Percentiles rank a stretch among this genome's conserved stretches.
phyloP scores from a whole-genome alignment of 2,329 filamentous ascomycete genomes.

The Botrytis medusae region DNA sequence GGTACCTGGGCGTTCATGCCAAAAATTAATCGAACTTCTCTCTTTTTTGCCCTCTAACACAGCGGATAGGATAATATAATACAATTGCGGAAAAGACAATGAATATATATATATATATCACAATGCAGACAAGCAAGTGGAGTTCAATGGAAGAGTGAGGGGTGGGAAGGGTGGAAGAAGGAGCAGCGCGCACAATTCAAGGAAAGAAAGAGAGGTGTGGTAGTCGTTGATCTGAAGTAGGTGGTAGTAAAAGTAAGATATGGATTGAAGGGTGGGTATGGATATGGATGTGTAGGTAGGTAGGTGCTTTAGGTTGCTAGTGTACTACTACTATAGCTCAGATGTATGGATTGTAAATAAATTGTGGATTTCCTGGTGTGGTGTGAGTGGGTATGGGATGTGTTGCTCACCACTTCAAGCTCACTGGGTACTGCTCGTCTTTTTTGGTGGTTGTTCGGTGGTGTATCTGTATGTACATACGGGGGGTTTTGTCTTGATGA shows the following conservation, averaged over 20 bases:
- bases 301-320: constrained; percentile 31
- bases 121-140: constrained; percentile 15
- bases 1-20: constrained; percentile 16
- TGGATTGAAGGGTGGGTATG: constrained; percentile 9
- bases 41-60: not conserved
- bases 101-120: constrained; percentile 20
- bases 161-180: constrained; percentile 17
- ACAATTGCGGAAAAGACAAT: constrained; percentile 13
- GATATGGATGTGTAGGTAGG: constrained; percentile 16
- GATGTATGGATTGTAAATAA: constrained; percentile 19
- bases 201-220: constrained; percentile 14
- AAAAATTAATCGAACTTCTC: constrained; percentile 16
- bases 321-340: not conserved
- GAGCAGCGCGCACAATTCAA: constrained; percentile 17
- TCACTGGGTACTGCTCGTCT: constrained; percentile 10
- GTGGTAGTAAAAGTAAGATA: constrained; percentile 21
- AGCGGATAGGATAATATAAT: not conserved
- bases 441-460: not conserved
- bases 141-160: constrained; percentile 7
- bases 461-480: constrained; percentile 12
- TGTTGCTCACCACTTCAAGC: constrained; percentile 7
- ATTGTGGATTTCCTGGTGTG: constrained; percentile 20
- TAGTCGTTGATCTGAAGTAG: constrained; percentile 16
- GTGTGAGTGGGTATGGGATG: constrained; percentile 10
- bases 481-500: constrained; percentile 14